A percentile compares a stretch with the other conserved stretches of the same genome.
phyloP scores from a whole-genome alignment of 345 rosid genomes.

The Dipteronia dyeriana region DNA sequence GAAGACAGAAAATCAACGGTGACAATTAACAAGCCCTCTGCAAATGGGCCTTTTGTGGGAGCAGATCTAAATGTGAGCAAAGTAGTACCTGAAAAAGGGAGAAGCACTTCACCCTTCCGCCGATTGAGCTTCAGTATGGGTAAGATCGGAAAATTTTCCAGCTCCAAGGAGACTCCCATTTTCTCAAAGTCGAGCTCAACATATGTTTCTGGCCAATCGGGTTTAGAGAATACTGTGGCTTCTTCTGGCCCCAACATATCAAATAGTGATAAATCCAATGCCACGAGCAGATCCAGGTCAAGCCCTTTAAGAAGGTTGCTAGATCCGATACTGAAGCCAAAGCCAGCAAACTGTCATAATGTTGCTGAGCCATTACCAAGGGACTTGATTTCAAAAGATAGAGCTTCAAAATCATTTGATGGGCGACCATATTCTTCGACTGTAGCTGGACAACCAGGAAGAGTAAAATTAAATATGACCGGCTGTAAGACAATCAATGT shows the following conservation, averaged over 20 bases:
- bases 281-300: constrained; percentile 55
- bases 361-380: constrained; percentile 45
- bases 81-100: constrained; percentile 49
- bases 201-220: constrained; percentile 39
- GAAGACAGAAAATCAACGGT: constrained; percentile 37
- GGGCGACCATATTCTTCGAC: constrained; percentile 33
- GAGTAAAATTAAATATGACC: constrained; percentile 37
- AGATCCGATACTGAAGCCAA: constrained; percentile 73
- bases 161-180: constrained; percentile 44
- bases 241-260: constrained; percentile 37
- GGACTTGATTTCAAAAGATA: constrained; percentile 36
- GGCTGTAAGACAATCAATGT: constrained; percentile 36
- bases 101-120: constrained; percentile 80
- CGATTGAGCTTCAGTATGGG: constrained; percentile 57
- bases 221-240: constrained; percentile 40
- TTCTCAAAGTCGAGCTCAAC: constrained; percentile 32
- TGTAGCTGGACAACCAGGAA: constrained; percentile 37
- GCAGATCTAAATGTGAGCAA: constrained; percentile 36
- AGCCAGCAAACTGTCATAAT: constrained; percentile 38
- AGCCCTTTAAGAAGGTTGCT: constrained; percentile 89
- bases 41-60: constrained; percentile 34
- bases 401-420: constrained; percentile 33
- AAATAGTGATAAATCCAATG: constrained; percentile 31
- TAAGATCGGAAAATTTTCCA: constrained; percentile 55
- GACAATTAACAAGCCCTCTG: constrained; percentile 15